A percentile compares a stretch with the other conserved stretches of the same genome.
Conservation (phyloP, 1,139 yeast species). For the Protomyces arabidopsidicola region DNA sequence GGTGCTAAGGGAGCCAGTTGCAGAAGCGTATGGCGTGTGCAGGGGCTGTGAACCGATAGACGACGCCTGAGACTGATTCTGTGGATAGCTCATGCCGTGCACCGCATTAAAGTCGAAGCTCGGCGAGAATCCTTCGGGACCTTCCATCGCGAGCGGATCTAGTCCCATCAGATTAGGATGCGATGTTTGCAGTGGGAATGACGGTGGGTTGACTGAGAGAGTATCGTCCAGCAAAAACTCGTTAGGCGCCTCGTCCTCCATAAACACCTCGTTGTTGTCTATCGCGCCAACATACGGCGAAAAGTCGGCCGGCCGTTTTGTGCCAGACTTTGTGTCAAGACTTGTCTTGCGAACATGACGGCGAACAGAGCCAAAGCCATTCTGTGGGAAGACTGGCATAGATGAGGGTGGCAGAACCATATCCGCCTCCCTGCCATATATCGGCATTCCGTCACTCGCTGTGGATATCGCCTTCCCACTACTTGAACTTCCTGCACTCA, state of each 20-base stretch:
- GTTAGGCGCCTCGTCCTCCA: slow-evolving; percentile 24
- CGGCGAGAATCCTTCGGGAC: slow-evolving; percentile 12
- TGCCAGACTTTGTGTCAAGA: slow-evolving; percentile 25
- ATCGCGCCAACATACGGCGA: slow-evolving; percentile 32
- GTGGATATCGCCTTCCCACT: not conserved
- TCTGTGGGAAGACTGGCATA: slow-evolving; percentile 10
- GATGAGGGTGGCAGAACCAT: slow-evolving; percentile 9
- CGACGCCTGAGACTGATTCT: slow-evolving; percentile 11
- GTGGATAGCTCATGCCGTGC: slow-evolving; percentile 6
- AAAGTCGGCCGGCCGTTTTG: slow-evolving; percentile 35
- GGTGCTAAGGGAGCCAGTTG: not conserved
- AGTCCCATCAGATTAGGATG: slow-evolving; percentile 20
- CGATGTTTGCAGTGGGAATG: slow-evolving; percentile 26
- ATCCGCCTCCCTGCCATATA: not conserved
- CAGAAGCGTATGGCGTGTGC: not conserved
- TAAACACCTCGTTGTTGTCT: not conserved
- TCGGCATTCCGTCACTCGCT: not conserved
- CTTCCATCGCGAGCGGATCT: slow-evolving; percentile 27
- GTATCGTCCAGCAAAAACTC: slow-evolving; percentile 31
- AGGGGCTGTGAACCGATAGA: slow-evolving; percentile 19
- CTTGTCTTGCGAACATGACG: slow-evolving; percentile 10
- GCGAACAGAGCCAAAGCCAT: slow-evolving; percentile 12
- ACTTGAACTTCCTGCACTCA: slow-evolving; percentile 11
- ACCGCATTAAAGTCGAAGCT: slow-evolving; percentile 7
- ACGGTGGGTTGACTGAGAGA: slow-evolving; percentile 15